These are phyloP conservation scores for Caryopteris hybrid DNA, from an alignment of 305 asterid species.

Conservation along the genomic window DNA sequence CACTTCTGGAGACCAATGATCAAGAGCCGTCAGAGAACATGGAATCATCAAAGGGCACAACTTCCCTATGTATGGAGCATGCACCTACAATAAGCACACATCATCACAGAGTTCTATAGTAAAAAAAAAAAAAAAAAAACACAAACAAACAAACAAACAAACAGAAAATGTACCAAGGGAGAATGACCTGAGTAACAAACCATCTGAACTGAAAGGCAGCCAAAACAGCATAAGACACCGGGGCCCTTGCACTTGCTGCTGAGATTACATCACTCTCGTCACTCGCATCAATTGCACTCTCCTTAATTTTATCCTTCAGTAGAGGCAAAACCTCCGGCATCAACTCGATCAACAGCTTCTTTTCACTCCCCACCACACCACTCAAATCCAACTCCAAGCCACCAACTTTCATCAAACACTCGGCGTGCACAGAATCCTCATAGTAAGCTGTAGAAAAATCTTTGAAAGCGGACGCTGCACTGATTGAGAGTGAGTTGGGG, in stretches of 20 bases:
- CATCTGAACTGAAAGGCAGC: constrained; percentile 87
- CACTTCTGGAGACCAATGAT: constrained; percentile 97
- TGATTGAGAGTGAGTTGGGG: constrained; percentile 40
- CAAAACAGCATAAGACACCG: constrained; percentile 70
- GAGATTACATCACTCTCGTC: constrained; percentile 55
- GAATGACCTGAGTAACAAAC: constrained; percentile 67
- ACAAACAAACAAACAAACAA: neutral
- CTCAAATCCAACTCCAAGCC: constrained; percentile 50
- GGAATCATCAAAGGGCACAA: constrained; percentile 78
- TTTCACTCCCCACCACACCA: constrained; percentile 38
- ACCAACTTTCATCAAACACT: constrained; percentile 38
- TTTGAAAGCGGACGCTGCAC: constrained; percentile 41
- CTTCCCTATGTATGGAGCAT: constrained; percentile 64
- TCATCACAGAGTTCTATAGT: neutral
- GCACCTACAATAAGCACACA: constrained; percentile 45
- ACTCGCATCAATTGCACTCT: constrained; percentile 63
- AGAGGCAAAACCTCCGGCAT: constrained; percentile 57
- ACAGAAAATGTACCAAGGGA: constrained; percentile 7
- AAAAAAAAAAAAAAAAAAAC: too few relatives aligned
- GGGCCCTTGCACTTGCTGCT: constrained; percentile 74
- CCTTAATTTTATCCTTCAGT: constrained; percentile 60
- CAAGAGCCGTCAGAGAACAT: constrained; percentile 81
- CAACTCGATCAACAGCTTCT: constrained; percentile 57
- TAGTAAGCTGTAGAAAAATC: constrained; percentile 41
- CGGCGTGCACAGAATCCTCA: constrained; percentile 23